Base-by-base conservation (phyloP, 345 rosid genomes). In the Bretschneidera sinensis region DNA sequence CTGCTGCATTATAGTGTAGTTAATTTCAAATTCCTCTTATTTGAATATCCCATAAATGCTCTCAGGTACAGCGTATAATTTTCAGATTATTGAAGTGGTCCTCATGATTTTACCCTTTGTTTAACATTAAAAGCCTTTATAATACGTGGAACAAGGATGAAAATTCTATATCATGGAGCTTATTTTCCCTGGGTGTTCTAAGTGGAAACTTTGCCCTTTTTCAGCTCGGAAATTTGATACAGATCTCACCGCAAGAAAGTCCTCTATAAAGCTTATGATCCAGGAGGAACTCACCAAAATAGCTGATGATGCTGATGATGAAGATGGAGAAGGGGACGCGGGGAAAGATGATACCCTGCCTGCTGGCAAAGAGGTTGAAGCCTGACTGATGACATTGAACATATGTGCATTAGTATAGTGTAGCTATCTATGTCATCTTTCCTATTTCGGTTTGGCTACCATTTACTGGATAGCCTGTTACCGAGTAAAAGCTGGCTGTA, bases 271-370 rank as follows among this genome's bases (percentile, higher is more conserved):
- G 82, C 23, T 69, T 50, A 81, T 89, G 81, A 89, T 92, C 63
- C 98, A 89, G 67, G 92, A 82, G 19, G 98, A 92, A 80, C 98
- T 92, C 43, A 82, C 91, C 13, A 92, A 89, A 77, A 66, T 92
- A 70, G 96, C 95, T 5, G 89, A 86, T 13, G 96, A 81, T 51
- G 88, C 66, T 0, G 95, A 85, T 0, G 84, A 83, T 8, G 95
- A 84, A 6, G 89, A 76, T 0, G 95, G 73, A 20, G 94, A 77
- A 5, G 85, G 64, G 0, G 81, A 79, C n/a, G 76, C 70, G 0
- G 78, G 54, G 78, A 78, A 79, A 51, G 82, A 74, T 6, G 79
- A 72, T 55, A 70, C 62, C 22, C 71, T 58, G 54, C 57, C 78
- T 4, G 78, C 67, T 17, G 81, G 75, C 17, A 61, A 64, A 74